Evolutionary conservation across 108 stramenopile species (phyloP).

Genomic region (Stephanodiscus minutulus): DNA sequence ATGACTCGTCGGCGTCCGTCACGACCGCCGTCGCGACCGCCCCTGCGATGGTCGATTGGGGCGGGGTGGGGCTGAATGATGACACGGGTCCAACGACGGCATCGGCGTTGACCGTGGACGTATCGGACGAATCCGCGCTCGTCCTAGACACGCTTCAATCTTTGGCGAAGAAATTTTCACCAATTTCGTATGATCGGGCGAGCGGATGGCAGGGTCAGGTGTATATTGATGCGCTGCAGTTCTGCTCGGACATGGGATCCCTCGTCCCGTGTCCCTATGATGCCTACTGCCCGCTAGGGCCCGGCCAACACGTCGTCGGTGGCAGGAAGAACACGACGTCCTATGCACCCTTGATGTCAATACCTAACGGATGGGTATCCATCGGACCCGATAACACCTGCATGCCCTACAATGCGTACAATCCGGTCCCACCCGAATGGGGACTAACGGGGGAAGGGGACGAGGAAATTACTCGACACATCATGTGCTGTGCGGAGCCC

Average conservation of each 20-base stretch:
- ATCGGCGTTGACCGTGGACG: not conserved
- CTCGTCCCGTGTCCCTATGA: conserved; percentile 36
- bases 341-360: conserved; percentile 22
- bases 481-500: conserved; percentile 31
- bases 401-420: conserved; percentile 26
- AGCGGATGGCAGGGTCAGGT: conserved; percentile 23
- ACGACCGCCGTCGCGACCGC: not conserved
- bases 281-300: conserved; percentile 37
- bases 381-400: conserved; percentile 31
- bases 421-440: conserved; percentile 33
- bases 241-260: conserved; percentile 15
- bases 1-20: not conserved
- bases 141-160: conserved; percentile 13
- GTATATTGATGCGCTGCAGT: conserved; percentile 3
- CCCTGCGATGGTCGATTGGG: not conserved
- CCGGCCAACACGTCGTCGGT: conserved; percentile 16
- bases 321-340: conserved; percentile 10
- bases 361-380: conserved; percentile 39
- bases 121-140: not conserved
- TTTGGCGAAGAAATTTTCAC: conserved; percentile 14
- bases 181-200: conserved; percentile 16
- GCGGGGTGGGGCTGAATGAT: not conserved
- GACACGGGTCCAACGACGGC: not conserved
- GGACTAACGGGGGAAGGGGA: conserved; percentile 21
- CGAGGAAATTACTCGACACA: conserved; percentile 9